Base-by-base conservation (phyloP, 768 basidiomycete genomes). In the Tulasnella sp. region DNA sequence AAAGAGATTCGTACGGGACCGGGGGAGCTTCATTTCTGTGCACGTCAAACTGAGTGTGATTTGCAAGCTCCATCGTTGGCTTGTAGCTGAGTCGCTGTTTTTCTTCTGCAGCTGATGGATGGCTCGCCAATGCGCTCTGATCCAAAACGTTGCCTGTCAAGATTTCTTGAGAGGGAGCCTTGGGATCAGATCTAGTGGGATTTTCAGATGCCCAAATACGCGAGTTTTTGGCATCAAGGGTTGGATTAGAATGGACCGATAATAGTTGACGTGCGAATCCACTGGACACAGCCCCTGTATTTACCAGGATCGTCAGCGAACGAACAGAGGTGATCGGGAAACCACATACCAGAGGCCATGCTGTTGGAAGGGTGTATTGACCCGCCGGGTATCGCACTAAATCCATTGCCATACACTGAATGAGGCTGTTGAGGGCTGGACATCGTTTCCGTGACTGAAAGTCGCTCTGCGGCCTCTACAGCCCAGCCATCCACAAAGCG, bases 51-150 rank as follows among this genome's bases (percentile, higher is more conserved):
- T 79, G 29, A 18, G 32, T 48, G 44, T 77, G 29, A 78, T 92
- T 91, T 4, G 86, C 88, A 29, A 89, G 87, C 67, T 89, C 89
- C 23, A 93, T 92, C 6, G 92, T 92, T 70, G 85, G 85, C 82
- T 89, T 92, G 82, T 93, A 94, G 78, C 83, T 86, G 75, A 93
- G 82, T 32, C 90, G 90, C 3, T 88, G 91, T 82, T 94, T 94
- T 84, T 94, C 93, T 82, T 92, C 88, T 79, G 90, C 91, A 0
- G 92, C 92, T n/a, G 89, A 88, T 40, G 84, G 84, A 81, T 89
- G 92, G 57, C 78, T 80, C n/a, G 42, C 72, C 73, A 77, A 46
- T 18, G 80, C 79, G 18, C 37, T 29, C 35, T 78, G 75, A 26
- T 77, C 74, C 20, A 79, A 42, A 23, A 77, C 75, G 20, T 69